Evolutionary conservation across 2,329 filamentous ascomycete species (phyloP).

Genomic region (Periconia sp.): DNA sequence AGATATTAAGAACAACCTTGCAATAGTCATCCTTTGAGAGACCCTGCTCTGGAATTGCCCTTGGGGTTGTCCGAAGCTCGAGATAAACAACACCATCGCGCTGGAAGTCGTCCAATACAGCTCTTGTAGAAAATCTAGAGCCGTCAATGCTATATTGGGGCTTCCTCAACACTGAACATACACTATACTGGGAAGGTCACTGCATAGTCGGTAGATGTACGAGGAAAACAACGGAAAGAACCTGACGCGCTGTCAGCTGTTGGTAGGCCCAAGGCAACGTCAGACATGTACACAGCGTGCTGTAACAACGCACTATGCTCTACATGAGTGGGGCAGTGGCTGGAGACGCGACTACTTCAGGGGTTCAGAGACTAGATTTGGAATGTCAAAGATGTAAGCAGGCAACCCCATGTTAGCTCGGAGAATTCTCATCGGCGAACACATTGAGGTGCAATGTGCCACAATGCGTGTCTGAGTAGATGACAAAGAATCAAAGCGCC

Average conservation of each 20-base stretch:
- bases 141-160: not conserved
- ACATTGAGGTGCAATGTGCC: too few relatives aligned
- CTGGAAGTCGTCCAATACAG: conserved; percentile 65
- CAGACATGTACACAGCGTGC: too few relatives aligned
- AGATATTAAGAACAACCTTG: conserved; percentile 67
- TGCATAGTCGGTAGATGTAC: conserved; percentile 79
- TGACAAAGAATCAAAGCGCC: conserved; percentile 20
- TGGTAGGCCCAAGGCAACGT: not conserved
- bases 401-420: conserved; percentile 14
- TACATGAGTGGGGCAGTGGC: not conserved
- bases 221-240: conserved; percentile 81
- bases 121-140: conserved; percentile 63
- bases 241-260: conserved; percentile 42
- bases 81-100: conserved; percentile 77
- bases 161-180: conserved; percentile 53
- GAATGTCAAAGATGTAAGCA: not conserved
- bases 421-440: too few relatives aligned
- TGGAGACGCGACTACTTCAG: conserved; percentile 4
- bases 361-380: conserved; percentile 2
- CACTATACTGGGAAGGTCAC: conserved; percentile 64
- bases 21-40: conserved; percentile 71
- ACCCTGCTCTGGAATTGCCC: conserved; percentile 60
- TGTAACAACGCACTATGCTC: too few relatives aligned
- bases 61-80: conserved; percentile 81
- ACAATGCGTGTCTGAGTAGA: conserved; percentile 1